A percentile compares a stretch with the other conserved stretches of the same genome.
These are phyloP conservation scores for Polytrichum formosum DNA, from an alignment of 225 moss, liverwort and hornwort species.

Conservation along the genomic window DNA sequence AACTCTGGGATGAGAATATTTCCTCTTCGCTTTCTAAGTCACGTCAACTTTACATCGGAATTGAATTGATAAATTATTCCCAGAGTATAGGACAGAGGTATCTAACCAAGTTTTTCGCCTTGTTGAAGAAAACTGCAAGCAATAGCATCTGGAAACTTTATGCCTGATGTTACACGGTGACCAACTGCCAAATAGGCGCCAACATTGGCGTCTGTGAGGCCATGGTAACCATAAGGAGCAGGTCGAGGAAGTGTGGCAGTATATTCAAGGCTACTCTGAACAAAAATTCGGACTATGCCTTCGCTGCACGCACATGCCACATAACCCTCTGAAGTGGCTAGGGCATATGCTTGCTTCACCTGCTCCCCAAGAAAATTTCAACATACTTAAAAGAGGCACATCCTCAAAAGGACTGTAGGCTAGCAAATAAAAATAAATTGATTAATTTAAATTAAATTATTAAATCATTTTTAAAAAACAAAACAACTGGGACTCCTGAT, in stretches of 20 bases:
- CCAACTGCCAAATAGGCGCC: slow-evolving; percentile 62
- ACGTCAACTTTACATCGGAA: no score
- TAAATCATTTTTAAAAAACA: no score
- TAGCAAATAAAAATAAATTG: no score
- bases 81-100: no score
- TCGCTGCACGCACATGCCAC: slow-evolving; percentile 75
- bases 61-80: no score
- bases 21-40: no score
- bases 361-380: slow-evolving; percentile 23
- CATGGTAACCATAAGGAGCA: slow-evolving; percentile 73
- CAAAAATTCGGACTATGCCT: slow-evolving; percentile 63
- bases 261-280: slow-evolving; percentile 59
- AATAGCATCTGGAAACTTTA: slow-evolving; percentile 70
- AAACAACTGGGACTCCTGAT: no score
- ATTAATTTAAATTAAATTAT: no score
- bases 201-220: slow-evolving; percentile 68
- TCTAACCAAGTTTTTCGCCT: slow-evolving; percentile 62
- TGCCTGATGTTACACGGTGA: slow-evolving; percentile 57
- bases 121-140: slow-evolving; percentile 65
- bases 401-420: no score
- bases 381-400: no score
- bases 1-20: no score
- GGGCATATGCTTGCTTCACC: slow-evolving; percentile 68
- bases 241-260: slow-evolving; percentile 71
- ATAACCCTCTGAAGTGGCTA: slow-evolving; percentile 62